Evolutionary conservation across 2,329 filamentous ascomycete genomes (phyloP).

Genomic region (Diaporthe aspalathi): DNA sequence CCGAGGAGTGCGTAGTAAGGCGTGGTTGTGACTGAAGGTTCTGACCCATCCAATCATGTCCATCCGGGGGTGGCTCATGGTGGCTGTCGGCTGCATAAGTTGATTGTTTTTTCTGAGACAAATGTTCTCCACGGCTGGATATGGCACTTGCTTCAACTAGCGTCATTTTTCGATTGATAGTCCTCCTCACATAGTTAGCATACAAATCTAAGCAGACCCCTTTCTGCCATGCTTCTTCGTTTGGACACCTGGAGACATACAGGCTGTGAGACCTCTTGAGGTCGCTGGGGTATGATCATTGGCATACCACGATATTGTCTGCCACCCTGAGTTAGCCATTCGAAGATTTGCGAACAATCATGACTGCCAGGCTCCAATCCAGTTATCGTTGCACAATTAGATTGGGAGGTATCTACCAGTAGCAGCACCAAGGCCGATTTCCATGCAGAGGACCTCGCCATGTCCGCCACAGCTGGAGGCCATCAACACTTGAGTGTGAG

Average conservation of each 20-base stretch:
- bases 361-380: background rate
- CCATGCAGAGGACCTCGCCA: background rate
- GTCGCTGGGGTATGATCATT: too few species aligned
- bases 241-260: too few species aligned
- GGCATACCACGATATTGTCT: too few species aligned
- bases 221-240: background rate
- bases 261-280: background rate
- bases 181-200: background rate
- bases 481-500: background rate
- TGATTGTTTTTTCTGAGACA: constrained; percentile 16
- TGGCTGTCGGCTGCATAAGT: constrained; percentile 5
- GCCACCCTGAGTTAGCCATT: background rate
- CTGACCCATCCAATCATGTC: background rate
- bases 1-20: too few species aligned
- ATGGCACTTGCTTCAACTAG: background rate
- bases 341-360: background rate
- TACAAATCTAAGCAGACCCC: background rate
- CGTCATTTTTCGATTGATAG: background rate
- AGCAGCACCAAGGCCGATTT: background rate
- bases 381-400: too few species aligned
- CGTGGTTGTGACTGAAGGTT: background rate
- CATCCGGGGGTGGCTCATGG: background rate
- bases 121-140: background rate
- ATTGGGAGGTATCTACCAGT: background rate
- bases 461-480: background rate